Evolutionary conservation across 768 basidiomycete genomes (phyloP), one percentile per base, ranked within the genome.

Genomic region (Lactifluus pinguis): DNA sequence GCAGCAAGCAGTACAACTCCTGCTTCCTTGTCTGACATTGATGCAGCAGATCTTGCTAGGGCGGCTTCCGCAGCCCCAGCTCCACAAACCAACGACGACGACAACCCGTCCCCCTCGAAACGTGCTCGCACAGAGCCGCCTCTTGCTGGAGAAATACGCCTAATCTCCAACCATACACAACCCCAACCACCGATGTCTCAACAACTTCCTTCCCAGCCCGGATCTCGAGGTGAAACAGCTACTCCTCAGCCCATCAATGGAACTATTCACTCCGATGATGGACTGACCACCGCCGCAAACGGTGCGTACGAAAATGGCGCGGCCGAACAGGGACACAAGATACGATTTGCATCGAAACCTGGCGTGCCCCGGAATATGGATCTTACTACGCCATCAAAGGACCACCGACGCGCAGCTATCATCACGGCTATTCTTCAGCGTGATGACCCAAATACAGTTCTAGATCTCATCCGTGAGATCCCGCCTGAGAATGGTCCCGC

Each of bases 301-400:
- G 83, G 77, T 38, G 77, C 77, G 55, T 67, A 71, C 13, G 64
- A 76, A 3, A 76, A 73, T 32, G 72, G 67, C 36, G 70, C 74
- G 49, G 60, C 76, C 2, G 80, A 79, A 36, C 80, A 82, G 21
- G 66, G 70, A 19, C 78, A 77, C 58, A 74, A 75, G 38, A 75
- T 80, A 17, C 85, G 88, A 30, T 82, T 87, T 59, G 81, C 88
- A n/a, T 81, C 85, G 2, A 88, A 84, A 68, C 82, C 87, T 5
- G 74, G 78, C 38, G 60, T 80, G 10, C 74, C 79, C 30, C 81
- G 82, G 15, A 71, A 73, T 48, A 76, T 78, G 59, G 86, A 89
- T 65, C 77, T 77, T 0, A 74, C 77, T 9, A 76, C 79, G 34
- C 73, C 75, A 25, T 66, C 77, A 4, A 76, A 76, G 49, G 80